Percentiles rank a stretch among this genome's conserved stretches.
These are phyloP conservation scores for Hordeum marinum DNA, from an alignment of 176 grass and related monocot genomes.

Conservation along the genomic window DNA sequence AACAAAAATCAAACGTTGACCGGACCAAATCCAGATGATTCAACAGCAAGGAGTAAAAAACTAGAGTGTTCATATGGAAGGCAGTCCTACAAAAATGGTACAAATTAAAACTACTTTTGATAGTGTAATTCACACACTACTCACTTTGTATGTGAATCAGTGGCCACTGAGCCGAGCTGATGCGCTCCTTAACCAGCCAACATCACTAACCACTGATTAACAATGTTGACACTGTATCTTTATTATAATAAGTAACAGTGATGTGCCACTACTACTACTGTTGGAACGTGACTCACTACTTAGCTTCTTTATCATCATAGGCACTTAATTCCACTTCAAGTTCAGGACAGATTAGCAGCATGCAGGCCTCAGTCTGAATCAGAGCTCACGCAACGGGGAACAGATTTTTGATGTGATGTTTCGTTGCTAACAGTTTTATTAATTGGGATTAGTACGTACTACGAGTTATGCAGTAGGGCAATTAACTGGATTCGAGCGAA, in stretches of 20 bases:
- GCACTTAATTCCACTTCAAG: neutral
- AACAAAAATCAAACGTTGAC: neutral
- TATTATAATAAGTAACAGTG: neutral
- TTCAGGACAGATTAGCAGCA: neutral
- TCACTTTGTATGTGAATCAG: neutral
- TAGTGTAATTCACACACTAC: neutral
- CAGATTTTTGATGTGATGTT: neutral
- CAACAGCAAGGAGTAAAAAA: neutral
- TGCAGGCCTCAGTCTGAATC: neutral
- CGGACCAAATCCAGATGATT: neutral
- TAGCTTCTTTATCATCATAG: neutral
- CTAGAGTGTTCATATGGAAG: neutral
- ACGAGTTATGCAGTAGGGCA: neutral
- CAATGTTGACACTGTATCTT: neutral
- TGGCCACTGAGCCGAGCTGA: neutral
- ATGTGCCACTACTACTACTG: neutral
- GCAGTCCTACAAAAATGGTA: neutral
- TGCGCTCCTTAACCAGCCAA: neutral
- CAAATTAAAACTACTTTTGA: neutral
- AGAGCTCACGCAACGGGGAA: neutral
- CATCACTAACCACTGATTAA: slow-evolving; percentile 17
- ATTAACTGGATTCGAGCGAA: neutral
- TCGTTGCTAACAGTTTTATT: neutral
- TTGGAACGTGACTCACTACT: slow-evolving; percentile 1
- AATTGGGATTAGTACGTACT: neutral